These are phyloP conservation scores for Clonostachys chloroleuca DNA, from an alignment of 2,329 filamentous ascomycete genomes.

Conservation along the genomic window DNA sequence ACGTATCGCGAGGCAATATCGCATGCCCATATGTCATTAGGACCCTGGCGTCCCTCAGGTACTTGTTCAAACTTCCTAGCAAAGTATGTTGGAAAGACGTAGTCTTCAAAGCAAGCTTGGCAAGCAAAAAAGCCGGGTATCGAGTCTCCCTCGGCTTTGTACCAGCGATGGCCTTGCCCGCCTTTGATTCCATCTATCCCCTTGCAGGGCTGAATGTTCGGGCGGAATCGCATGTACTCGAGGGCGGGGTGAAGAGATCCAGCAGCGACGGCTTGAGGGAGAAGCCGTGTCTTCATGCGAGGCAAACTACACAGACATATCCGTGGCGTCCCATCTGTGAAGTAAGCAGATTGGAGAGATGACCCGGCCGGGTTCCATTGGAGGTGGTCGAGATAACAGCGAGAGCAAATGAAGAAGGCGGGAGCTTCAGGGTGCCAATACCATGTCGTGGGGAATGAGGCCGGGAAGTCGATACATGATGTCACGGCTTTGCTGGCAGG, in stretches of 20 bases:
- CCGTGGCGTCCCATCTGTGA: not conserved
- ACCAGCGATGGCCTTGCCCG: not conserved
- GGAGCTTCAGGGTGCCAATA: too few species aligned
- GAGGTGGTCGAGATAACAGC: too few species aligned
- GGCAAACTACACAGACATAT: not conserved
- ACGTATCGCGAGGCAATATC: slow-evolving; percentile 12
- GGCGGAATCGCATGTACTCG: not conserved
- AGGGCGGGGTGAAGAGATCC: not conserved
- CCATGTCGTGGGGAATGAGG: too few species aligned
- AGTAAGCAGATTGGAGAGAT: too few species aligned
- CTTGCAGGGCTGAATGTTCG: not conserved
- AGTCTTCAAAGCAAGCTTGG: not conserved
- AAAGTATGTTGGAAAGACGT: not conserved
- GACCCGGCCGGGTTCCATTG: too few species aligned
- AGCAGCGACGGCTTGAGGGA: not conserved
- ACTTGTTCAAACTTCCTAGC: not conserved
- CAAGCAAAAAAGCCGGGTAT: not conserved
- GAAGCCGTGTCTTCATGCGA: not conserved
- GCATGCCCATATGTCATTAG: not conserved
- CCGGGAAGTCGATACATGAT: too few species aligned
- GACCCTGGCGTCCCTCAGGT: not conserved
- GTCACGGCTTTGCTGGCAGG: too few species aligned
- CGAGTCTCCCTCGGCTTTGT: not conserved
- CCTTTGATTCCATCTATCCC: not conserved
- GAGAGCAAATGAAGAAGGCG: too few species aligned